Conservation (phyloP, 176 grass and related monocot genomes). For the Cymbopogon citratus region DNA sequence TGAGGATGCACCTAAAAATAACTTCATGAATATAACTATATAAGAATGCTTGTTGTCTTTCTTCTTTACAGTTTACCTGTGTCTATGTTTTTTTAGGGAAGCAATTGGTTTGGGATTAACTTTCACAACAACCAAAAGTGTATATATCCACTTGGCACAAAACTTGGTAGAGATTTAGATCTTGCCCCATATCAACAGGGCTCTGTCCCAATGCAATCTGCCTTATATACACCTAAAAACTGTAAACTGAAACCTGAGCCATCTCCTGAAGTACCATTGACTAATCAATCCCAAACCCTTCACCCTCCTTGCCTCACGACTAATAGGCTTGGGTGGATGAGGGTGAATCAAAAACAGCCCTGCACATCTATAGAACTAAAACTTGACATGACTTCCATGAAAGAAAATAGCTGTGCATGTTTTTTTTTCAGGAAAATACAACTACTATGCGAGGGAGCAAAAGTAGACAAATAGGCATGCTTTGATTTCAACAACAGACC, state of each 20-base stretch:
- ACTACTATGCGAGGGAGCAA: background rate
- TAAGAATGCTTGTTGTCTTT: background rate
- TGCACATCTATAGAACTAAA: background rate
- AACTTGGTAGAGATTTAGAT: background rate
- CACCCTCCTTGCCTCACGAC: background rate
- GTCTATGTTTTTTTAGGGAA: background rate
- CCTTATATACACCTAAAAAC: background rate
- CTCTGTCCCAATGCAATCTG: background rate
- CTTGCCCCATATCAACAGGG: background rate
- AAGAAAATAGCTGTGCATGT: background rate
- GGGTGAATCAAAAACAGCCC: background rate
- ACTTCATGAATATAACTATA: background rate
- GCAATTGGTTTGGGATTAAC: background rate
- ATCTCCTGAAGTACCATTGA: background rate
- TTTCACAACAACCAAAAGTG: background rate
- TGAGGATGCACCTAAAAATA: background rate
- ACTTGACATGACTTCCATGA: background rate
- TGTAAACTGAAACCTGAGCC: background rate
- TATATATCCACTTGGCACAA: background rate
- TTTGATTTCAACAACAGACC: constrained; percentile 28
- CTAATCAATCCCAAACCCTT: background rate
- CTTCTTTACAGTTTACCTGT: background rate
- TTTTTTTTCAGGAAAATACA: background rate
- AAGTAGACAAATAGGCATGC: constrained; percentile 22
- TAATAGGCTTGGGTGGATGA: background rate